Conservation (phyloP, 2,329 filamentous ascomycete genomes). For the Bimuria novae-zelandiae region DNA sequence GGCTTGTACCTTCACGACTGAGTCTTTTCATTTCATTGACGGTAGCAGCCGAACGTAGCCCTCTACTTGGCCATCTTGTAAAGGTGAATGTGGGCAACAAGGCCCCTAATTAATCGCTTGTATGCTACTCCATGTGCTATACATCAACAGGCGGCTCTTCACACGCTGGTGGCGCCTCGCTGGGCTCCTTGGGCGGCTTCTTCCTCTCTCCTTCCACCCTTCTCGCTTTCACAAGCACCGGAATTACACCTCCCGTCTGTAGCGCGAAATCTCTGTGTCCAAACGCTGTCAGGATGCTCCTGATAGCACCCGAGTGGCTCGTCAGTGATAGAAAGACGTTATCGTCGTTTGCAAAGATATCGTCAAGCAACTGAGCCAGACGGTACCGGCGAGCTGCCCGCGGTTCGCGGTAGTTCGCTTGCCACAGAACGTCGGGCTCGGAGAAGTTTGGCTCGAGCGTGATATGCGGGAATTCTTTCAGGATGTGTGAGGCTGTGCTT, state of each 20-base stretch:
- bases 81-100: no score
- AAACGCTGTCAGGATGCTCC: constrained; percentile 58
- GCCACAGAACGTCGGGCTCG: constrained; percentile 61
- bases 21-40: no score
- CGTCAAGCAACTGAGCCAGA: constrained; percentile 51
- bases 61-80: no score
- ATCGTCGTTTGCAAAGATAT: constrained; percentile 56
- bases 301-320: constrained; percentile 63
- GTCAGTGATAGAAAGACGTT: constrained; percentile 59
- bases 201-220: constrained; percentile 42
- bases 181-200: constrained; percentile 36
- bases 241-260: constrained; percentile 69
- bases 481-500: constrained; percentile 57
- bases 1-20: no score
- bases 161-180: constrained; percentile 38
- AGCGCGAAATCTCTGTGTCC: constrained; percentile 64
- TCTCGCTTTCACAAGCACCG: constrained; percentile 66
- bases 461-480: constrained; percentile 55
- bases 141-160: constrained; percentile 1
- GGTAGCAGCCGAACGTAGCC: background rate
- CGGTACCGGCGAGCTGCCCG: constrained; percentile 27
- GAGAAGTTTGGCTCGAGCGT: constrained; percentile 64
- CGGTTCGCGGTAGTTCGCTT: constrained; percentile 43
- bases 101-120: no score
- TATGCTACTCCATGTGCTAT: no score